Evolutionary conservation across 1,284 basidiomycete genomes (phyloP), one percentile per base, ranked within the genome.

Genomic region (Cryptococcus sp.): DNA sequence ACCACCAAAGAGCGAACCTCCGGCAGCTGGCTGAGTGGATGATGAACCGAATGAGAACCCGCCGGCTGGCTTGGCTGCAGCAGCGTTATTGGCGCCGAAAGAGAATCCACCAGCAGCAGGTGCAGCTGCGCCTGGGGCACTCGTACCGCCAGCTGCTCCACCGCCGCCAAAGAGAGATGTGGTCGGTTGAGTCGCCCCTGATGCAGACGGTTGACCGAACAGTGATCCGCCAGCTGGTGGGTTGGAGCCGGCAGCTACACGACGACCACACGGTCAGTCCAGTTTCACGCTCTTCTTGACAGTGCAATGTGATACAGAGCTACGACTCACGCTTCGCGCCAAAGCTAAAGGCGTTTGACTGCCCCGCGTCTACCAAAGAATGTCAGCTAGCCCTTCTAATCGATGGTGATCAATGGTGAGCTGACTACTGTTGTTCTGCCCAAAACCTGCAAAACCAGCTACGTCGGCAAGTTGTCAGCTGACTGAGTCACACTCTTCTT

Each of bases 401-500:
- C 1, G 35, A 17, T 19, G 23, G 25, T 19, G 7, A 5, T n/a
- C 38, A 47, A 45, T 43, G 3, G 47, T 43, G 48, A 61, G 53
- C 55, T 39, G 40, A 55, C 53, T 53, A 46, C 61, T 70, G 61
- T 70, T 71, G 52, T 61, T 63, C 50, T 70, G 68, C 42, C 72
- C 71, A 40, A 74, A 75, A 46, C 71, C 70, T 42, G 57, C 59
- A 50, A 76, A 73, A 16, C 70, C 72, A 57, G 72, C 61, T 66
- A 41, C 27, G 52, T 30, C 30, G 13, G 1, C 19, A 17, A 22
- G 11, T 40, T 35, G 52, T 62, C 47, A 65, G 62, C 16, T 40
- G 15, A 15, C 15, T 13, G 30, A 25, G 27, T 42, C 49, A 41
- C 6, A 17, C 11, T 40, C 11, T 7, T 20, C 8, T 17, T 16